Base-by-base conservation (phyloP, 108 stramenopile genomes). In the Pseudonitzschia multiseries region DNA sequence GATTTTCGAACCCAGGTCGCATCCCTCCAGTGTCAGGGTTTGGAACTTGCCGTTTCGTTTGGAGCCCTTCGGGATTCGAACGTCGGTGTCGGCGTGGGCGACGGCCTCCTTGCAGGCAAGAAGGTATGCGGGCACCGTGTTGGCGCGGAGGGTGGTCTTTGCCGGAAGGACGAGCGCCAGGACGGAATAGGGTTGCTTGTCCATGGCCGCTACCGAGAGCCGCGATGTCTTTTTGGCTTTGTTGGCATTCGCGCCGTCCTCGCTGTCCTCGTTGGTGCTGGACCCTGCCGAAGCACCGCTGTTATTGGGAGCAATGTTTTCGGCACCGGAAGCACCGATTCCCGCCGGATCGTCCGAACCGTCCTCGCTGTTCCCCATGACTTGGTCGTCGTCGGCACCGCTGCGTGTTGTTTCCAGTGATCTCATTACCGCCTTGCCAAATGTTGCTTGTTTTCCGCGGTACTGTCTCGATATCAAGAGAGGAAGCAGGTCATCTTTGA, bases 41-140 rank as follows among this genome's bases (percentile, higher is more conserved):
- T 89, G 83, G 60, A 88, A 91, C 57, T 93, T 91, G 27, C 80
- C 74, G 22, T 84, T 80, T 61, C 78, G 68, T 70, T 69, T 73
- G 18, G 72, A 32, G 15, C 66, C 68, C 26, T 27, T 51, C 20
- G 78, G 78, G 66, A 79, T 62, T 5, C 72, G 43, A 8, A 72
- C 53, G 8, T 46, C 50, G 40, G 73, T 27, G 56, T 81, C 50
- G 8, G 8, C 52, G 4, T 52, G 13, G 0, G 86, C 67, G 0
- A 91, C 85, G 36, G 89, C 68, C 79, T 95, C 90, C 43, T 80
- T 65, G 70, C 87, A 91, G 41, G 88, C 90, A 77, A 86, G 85
- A 22, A 91, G 74, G 31, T 89, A 86, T 22, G 89, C 66, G 20
- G 91, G 70, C 53, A 93, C 73, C 3, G 91, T 87, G 65, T 84